Conservation (phyloP, 2,329 filamentous ascomycete genomes). For the Helotiales sp. region DNA sequence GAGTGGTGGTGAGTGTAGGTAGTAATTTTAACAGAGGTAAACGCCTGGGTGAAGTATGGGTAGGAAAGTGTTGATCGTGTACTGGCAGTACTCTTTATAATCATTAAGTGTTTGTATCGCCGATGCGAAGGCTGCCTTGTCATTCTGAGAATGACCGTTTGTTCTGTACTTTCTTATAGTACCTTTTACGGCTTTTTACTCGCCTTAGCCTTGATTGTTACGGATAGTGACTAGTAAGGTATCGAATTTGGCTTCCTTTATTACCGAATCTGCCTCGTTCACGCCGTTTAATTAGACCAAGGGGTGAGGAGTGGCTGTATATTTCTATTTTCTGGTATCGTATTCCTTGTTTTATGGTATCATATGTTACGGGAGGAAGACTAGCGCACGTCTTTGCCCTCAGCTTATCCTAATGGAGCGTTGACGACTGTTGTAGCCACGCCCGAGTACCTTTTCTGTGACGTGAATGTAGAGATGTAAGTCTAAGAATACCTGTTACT, state of each 20-base stretch:
- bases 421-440: neutral
- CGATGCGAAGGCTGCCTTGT: neutral
- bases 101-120: too few relatives aligned
- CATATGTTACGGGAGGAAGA: neutral
- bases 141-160: neutral
- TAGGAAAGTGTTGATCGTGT: too few relatives aligned
- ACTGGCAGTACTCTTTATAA: too few relatives aligned
- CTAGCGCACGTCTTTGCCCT: neutral
- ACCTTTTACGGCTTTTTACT: neutral
- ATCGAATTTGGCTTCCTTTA: neutral
- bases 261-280: neutral
- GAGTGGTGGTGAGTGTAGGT: too few relatives aligned
- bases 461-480: neutral
- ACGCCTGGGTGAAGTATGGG: too few relatives aligned
- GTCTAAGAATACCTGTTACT: slow-evolving; percentile 2
- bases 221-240: neutral
- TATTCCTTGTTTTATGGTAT: neutral
- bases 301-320: neutral
- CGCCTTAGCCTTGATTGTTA: too few relatives aligned
- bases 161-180: neutral
- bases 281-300: neutral
- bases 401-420: neutral
- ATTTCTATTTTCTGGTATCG: neutral
- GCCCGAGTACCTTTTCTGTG: neutral
- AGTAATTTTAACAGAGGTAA: too few relatives aligned